Evolutionary conservation across 768 basidiomycete species (phyloP).

Genomic region (Leccinum rimulosum): DNA sequence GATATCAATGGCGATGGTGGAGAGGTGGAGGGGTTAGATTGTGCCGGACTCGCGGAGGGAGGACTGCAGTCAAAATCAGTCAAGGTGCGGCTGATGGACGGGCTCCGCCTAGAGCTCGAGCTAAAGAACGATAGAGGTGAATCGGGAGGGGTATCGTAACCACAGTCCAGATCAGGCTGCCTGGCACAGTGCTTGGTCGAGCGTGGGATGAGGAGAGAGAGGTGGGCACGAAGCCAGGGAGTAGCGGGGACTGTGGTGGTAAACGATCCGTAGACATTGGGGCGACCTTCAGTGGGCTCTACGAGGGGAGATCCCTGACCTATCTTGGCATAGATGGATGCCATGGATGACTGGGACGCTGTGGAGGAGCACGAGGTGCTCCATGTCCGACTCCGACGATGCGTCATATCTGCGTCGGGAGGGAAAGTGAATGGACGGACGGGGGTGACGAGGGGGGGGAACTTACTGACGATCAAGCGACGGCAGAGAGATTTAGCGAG

Average conservation of each 20-base stretch:
- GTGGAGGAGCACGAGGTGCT: constrained; percentile 25
- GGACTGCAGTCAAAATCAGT: constrained; percentile 15
- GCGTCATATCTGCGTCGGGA: not conserved
- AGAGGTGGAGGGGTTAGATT: constrained; percentile 9
- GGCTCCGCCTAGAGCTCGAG: constrained; percentile 23
- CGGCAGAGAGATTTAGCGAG: not conserved
- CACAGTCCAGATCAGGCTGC: constrained; percentile 6
- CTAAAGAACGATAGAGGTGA: constrained; percentile 26
- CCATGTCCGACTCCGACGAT: constrained; percentile 12
- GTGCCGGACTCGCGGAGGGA: constrained; percentile 9
- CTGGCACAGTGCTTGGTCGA: constrained; percentile 4
- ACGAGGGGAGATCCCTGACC: constrained; percentile 22
- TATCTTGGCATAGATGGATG: constrained; percentile 23
- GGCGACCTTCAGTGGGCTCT: constrained; percentile 21
- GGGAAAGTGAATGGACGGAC: not conserved
- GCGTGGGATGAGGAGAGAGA: constrained; percentile 18
- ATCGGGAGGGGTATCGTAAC: constrained; percentile 29
- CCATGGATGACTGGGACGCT: constrained; percentile 24
- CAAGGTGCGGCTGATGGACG: constrained; percentile 45
- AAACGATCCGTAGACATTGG: constrained; percentile 38
- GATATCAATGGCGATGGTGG: constrained; percentile 22
- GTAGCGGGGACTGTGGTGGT: constrained; percentile 37
- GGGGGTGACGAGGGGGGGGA: not conserved
- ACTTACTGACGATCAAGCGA: not conserved
- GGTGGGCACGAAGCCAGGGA: constrained; percentile 27